These are phyloP conservation scores for Lantana camara DNA, from an alignment of 257 asterid genomes.

Conservation along the genomic window DNA sequence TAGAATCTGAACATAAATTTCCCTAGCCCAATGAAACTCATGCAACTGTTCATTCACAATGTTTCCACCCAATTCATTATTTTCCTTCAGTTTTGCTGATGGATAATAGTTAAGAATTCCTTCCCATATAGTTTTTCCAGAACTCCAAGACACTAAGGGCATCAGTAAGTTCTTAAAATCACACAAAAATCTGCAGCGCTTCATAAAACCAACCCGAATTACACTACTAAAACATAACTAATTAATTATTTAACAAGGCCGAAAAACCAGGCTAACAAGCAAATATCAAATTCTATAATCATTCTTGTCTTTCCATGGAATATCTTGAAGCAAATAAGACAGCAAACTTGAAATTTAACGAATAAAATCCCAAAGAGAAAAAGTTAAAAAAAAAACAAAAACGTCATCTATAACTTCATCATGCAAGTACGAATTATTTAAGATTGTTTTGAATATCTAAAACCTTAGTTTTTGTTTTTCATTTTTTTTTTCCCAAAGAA, in stretches of 20 bases:
- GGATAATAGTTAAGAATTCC: background rate
- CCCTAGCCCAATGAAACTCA: conserved; percentile 5
- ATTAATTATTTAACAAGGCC: background rate
- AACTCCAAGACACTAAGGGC: background rate
- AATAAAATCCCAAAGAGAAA: too few species aligned
- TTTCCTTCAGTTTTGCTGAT: background rate
- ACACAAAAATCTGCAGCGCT: background rate
- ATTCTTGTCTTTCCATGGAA: background rate
- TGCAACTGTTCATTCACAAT: background rate
- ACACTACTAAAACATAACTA: background rate
- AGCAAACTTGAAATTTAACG: background rate
- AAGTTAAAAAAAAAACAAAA: background rate
- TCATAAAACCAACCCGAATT: background rate
- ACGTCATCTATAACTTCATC: background rate
- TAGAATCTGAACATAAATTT: background rate
- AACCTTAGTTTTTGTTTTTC: background rate
- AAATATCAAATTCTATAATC: background rate
- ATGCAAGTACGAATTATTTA: conserved; percentile 1
- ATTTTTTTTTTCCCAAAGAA: background rate
- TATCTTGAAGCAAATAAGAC: background rate
- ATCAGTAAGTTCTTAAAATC: background rate
- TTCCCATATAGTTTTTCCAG: background rate
- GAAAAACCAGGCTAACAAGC: too few species aligned
- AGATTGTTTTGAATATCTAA: background rate
- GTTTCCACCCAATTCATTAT: background rate